Base-by-base conservation (phyloP, 1,284 basidiomycete species). In the Ustilago bromivora region DNA sequence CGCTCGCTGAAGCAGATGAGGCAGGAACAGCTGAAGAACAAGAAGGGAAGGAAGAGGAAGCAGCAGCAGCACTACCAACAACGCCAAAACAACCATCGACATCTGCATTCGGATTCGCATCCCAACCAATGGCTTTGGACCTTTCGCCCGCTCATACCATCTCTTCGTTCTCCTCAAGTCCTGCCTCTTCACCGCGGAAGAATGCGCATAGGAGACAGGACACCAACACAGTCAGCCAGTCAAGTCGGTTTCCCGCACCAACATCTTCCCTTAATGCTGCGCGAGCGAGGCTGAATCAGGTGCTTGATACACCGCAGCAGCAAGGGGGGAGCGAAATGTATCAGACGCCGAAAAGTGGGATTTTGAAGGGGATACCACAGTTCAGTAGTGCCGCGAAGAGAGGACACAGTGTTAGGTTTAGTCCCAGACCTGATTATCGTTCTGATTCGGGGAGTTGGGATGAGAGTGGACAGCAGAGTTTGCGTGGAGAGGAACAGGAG, bases 391-490 rank as follows among this genome's bases (percentile, higher is more conserved):
- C 61, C 2, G 58, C 58, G 1, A 31, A 62, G 5, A 36, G 68
- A 12, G 59, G 66, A 19, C 75, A 70, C 23, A 78, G 68, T 49
- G 76, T 78, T 0, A 49, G 76, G 1, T 78, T 78, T 58, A 78
- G 76, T 23, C 76, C 76, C 32, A 53, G 67, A 38, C 76, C 76
- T 0, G 76, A 78, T 46, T 78, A 74, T 34, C 28, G 76, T 2
- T 74, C 71, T n/a, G 76, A 78, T 59, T 78, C 76, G 23, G 76
- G 76, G 9, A 67, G 64, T 31, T 77, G 70, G 71, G 76, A 71
- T 28, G 68, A 74, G 35, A 67, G 63, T 43, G 52, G 34, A 3
- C 66, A 61, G 60, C 49, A 52, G 40, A 57, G 23, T n/a, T 15
- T 38, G 3, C 8, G 10, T 23, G 47, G 46, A 1, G 31, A 57